A percentile compares a stretch with the other conserved stretches of the same genome.
Conservation (phyloP, 345 rosid genomes). For the Citrus maxima region DNA sequence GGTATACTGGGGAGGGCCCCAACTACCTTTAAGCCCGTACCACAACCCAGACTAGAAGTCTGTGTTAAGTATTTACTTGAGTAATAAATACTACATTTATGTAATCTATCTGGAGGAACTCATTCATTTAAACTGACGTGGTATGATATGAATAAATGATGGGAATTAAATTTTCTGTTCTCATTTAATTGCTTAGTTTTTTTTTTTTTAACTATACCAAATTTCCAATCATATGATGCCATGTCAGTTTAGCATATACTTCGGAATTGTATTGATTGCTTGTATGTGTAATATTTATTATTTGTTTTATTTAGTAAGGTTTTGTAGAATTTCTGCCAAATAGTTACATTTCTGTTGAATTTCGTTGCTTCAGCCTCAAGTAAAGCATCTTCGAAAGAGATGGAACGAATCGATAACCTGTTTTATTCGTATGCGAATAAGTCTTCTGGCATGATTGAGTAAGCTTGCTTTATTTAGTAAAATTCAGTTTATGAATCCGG, state of each 20-base stretch:
- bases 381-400: slow-evolving; percentile 85
- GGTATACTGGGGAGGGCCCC: no score
- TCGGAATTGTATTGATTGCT: background rate
- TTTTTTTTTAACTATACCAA: background rate
- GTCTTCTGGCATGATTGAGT: slow-evolving; percentile 85
- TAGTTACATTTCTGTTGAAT: background rate
- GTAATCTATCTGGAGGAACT: background rate
- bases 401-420: slow-evolving; percentile 84
- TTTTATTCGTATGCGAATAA: slow-evolving; percentile 63
- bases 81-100: background rate
- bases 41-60: no score
- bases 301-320: background rate
- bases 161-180: background rate
- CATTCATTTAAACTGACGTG: background rate
- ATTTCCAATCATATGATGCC: background rate
- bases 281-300: background rate
- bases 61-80: background rate
- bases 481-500: background rate
- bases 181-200: background rate
- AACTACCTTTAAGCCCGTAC: no score
- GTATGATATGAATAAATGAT: background rate
- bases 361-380: slow-evolving; percentile 57
- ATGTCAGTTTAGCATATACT: no score
- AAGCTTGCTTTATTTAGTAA: slow-evolving; percentile 35
- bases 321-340: background rate